Evolutionary conservation across 768 basidiomycete genomes (phyloP), one percentile per base, ranked within the genome.

Genomic region (Termitomyces sp.): DNA sequence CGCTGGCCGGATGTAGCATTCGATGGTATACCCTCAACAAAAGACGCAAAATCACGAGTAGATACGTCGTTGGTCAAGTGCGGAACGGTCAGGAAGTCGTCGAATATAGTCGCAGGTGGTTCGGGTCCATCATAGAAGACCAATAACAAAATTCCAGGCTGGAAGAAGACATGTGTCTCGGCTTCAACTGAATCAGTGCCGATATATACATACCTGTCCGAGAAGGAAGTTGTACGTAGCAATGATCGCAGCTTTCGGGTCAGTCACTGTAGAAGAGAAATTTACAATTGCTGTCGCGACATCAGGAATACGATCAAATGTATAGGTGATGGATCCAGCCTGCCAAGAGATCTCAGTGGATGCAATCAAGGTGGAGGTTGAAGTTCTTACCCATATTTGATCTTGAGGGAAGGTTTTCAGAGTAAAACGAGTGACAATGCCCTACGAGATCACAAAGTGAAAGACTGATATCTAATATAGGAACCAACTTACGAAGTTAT

Each of bases 91-190:
- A 82, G 60, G 67, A 81, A 81, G 10, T 73, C 73, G 57, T 83
- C 81, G 59, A 83, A 83, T 23, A 82, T 74, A 0, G 79, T 81
- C 0, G 61, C 58, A 0, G 82, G 82, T 0, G 76, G 75, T 0
- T 66, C 72, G 11, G 84, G 84, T 0, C 61, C 80, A 61, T 87
- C 80, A 61, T 87, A 87, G 68, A 87, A 88, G 23, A 87, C 49
- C 3, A 82, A 53, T 9, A 69, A 63, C 2, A 65, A 68, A 7
- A 74, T 63, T 10, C 54, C 59, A 56, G 59, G 41, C 59, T 53
- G 14, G 3, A 27, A n/a, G n/a, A 42, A 29, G 29, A 50, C 11
- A 23, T 4, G 17, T 25, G 32, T 19, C 8, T 50, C 21, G 25
- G 49, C 12, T 10, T 23, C 11, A 12, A 8, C 23, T 5, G 11